Evolutionary conservation across 495 filamentous ascomycete species (phyloP), one percentile per base, ranked within the genome.

Genomic region (Penicillium ochrochloron): DNA sequence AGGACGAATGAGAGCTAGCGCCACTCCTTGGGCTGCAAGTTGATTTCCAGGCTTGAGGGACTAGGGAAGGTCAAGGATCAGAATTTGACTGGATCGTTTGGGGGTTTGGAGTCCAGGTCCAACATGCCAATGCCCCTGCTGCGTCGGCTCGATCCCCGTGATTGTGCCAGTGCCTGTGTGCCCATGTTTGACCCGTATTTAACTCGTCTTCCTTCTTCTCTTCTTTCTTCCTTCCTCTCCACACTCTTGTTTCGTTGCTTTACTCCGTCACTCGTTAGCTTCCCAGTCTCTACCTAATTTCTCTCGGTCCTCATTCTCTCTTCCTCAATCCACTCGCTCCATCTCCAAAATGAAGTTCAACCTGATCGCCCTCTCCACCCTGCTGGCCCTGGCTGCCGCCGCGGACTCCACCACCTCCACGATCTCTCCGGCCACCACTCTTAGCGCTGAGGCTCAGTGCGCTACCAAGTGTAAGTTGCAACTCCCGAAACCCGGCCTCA

Each of bases 271-370:
- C 41, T 33, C 41, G 10, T 34, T 27, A 39, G 37, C 31, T 33
- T 5, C 31, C 21, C 33, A 21, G 19, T 52, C 31, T 41, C 21
- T 60, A 37, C 46, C 44, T 60, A 21, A 27, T 27, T 41, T 33
- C 34, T 19, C 57, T 44, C 31, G 31, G 37, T 42, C 29, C 33
- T n/a, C n/a, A 19, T 41, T 33, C 51, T 31, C 56, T 25, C 25
- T 44, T 35, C 29, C 21, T 57, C n/a, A n/a, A 15, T 57, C n/a
- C 34, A 58, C 46, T 52, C 44, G 19, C 56, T 50, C 12, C 58
- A 65, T 44, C 37, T 67, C 76, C 76, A 75, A 61, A 39, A 82
- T 82, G 80, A 80, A 82, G 75, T 59, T 82, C 71, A 78, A 61
- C 59, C 25, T 80, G 56, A 29, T 82, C 54, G 72, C 74, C 39